These are phyloP conservation scores for Diaporthe sp. DNA, from an alignment of 2,329 filamentous ascomycete species.

Conservation along the genomic window DNA sequence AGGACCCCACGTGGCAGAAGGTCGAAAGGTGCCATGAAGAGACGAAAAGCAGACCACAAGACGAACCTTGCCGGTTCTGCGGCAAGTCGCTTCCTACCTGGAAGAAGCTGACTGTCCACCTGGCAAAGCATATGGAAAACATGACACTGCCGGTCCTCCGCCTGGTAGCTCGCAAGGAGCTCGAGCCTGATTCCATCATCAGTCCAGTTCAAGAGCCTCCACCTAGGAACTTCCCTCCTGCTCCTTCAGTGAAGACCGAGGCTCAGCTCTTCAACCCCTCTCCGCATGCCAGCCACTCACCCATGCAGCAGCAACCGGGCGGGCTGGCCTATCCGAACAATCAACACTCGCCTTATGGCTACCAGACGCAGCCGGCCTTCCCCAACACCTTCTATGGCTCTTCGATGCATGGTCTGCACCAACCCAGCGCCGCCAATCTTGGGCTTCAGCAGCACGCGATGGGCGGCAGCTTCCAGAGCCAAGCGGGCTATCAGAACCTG, in stretches of 20 bases:
- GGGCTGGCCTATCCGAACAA: conserved; percentile 34
- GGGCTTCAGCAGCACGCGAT: conserved; percentile 39
- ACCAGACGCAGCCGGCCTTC: conserved; percentile 41
- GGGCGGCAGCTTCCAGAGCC: conserved; percentile 39
- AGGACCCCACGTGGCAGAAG: conserved; percentile 80
- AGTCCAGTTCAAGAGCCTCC: conserved; percentile 75
- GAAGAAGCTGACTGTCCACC: conserved; percentile 95
- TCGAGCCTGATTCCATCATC: conserved; percentile 75
- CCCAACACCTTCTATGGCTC: conserved; percentile 36
- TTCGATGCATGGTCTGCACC: conserved; percentile 36
- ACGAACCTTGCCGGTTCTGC: conserved; percentile 91
- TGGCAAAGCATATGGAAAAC: conserved; percentile 95
- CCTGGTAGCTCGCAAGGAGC: conserved; percentile 62
- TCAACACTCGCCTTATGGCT: conserved; percentile 41
- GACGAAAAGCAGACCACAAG: conserved; percentile 74
- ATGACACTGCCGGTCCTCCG: conserved; percentile 85
- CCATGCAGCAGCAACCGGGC: conserved; percentile 33
- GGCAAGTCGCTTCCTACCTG: conserved; percentile 84
- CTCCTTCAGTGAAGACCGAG: conserved; percentile 52
- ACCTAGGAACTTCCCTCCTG: conserved; percentile 54
- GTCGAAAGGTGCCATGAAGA: conserved; percentile 84
- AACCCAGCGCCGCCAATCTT: conserved; percentile 13
- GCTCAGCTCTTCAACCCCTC: conserved; percentile 45
- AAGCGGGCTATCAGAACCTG: conserved; percentile 47
- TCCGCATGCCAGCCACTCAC: conserved; percentile 40